A percentile compares a stretch with the other conserved stretches of the same genome.
Evolutionary conservation across 768 basidiomycete genomes (phyloP).

Genomic region (Tricholoma matsutake): DNA sequence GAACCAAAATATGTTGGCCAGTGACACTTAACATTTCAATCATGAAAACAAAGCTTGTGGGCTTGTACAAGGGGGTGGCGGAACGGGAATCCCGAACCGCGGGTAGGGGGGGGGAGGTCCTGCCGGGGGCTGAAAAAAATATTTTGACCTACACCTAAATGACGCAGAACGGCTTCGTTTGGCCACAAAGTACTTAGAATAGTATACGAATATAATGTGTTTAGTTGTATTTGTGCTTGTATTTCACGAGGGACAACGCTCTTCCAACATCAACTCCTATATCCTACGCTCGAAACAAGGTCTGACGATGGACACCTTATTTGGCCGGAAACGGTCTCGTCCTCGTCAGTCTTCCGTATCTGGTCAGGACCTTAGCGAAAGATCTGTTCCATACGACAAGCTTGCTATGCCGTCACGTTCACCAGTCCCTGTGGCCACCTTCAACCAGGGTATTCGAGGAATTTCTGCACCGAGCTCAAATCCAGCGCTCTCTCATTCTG

Average conservation of each 20-base stretch:
- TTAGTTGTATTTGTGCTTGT: background rate
- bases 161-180: too few relatives aligned
- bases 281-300: background rate
- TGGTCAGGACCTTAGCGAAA: conserved; percentile 57
- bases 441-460: conserved; percentile 54
- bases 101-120: too few relatives aligned
- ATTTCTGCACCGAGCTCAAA: conserved; percentile 87
- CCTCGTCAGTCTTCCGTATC: conserved; percentile 62
- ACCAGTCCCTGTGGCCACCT: conserved; percentile 54
- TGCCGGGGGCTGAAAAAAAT: too few relatives aligned
- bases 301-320: conserved; percentile 61
- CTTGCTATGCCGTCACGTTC: conserved; percentile 54
- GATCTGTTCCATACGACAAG: conserved; percentile 72
- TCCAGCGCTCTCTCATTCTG: conserved; percentile 68
- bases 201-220: background rate
- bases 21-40: too few relatives aligned
- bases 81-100: too few relatives aligned
- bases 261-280: background rate
- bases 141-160: too few relatives aligned
- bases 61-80: too few relatives aligned
- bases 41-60: too few relatives aligned
- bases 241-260: background rate
- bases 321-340: conserved; percentile 61
- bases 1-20: too few relatives aligned
- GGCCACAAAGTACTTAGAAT: too few relatives aligned